phyloP scores from a whole-genome alignment of 2,329 filamentous ascomycete genomes.

The Sarocladiaceae sp. region DNA sequence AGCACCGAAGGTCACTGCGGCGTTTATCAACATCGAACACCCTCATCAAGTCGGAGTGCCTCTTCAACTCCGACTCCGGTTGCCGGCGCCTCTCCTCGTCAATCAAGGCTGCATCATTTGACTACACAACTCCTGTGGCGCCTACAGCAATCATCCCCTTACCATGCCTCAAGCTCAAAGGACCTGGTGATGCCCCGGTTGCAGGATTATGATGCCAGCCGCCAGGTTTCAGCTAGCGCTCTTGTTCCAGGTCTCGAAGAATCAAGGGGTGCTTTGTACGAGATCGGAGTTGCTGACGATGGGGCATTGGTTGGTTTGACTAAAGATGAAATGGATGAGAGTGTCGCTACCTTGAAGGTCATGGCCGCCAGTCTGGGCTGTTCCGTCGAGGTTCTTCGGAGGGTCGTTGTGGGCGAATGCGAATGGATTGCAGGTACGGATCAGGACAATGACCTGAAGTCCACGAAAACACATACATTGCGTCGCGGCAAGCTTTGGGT shows the following conservation, averaged over 20 bases:
- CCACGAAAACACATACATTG: constrained; percentile 17
- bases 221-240: constrained; percentile 46
- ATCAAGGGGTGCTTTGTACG: constrained; percentile 88
- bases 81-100: constrained; percentile 64
- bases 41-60: constrained; percentile 9
- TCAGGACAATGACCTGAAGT: constrained; percentile 17
- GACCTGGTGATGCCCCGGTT: constrained; percentile 72
- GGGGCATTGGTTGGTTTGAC: constrained; percentile 85
- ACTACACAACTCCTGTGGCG: constrained; percentile 96
- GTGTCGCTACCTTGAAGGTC: constrained; percentile 73
- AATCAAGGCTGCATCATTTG: constrained; percentile 81
- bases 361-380: constrained; percentile 95
- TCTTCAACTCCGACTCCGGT: constrained; percentile 26
- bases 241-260: constrained; percentile 81
- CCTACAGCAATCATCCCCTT: constrained; percentile 88
- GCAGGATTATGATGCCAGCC: constrained; percentile 54
- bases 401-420: constrained; percentile 80
- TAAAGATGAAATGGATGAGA: constrained; percentile 89
- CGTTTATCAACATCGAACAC: constrained; percentile 10
- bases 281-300: constrained; percentile 94
- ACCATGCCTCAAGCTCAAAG: constrained; percentile 75
- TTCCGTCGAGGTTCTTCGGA: constrained; percentile 73
- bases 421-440: constrained; percentile 57
- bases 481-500: constrained; percentile 66
- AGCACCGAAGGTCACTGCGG: constrained; percentile 46